Conservation (phyloP, 2,329 filamentous ascomycete species). For the Cordyceps farinosa region DNA sequence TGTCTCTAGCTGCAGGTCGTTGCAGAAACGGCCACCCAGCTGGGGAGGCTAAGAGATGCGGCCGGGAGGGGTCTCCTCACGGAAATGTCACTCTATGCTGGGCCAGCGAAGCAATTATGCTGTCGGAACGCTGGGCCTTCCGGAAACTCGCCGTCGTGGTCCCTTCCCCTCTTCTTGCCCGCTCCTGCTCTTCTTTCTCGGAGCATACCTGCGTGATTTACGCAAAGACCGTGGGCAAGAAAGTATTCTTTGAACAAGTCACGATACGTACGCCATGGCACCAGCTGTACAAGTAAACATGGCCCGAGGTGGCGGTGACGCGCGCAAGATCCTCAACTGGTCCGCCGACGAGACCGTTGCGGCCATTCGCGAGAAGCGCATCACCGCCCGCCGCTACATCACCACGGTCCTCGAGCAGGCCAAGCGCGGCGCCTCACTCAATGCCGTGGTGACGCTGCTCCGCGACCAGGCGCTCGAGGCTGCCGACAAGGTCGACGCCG, state of each 20-base stretch:
- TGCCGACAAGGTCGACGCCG: slow-evolving; percentile 14
- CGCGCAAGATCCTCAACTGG: slow-evolving; percentile 6
- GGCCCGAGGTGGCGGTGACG: neutral
- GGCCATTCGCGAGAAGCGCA: slow-evolving; percentile 13
- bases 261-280: neutral
- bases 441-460: slow-evolving; percentile 13
- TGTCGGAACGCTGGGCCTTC: neutral
- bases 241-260: neutral
- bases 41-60: slow-evolving; percentile 1
- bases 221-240: neutral
- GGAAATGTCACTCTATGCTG: neutral
- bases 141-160: neutral
- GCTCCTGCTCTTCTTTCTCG: neutral
- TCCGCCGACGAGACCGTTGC: slow-evolving; percentile 15
- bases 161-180: neutral
- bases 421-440: slow-evolving; percentile 6
- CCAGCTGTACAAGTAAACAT: neutral
- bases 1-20: neutral
- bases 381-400: slow-evolving; percentile 14
- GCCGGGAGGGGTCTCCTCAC: neutral
- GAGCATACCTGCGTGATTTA: neutral
- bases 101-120: slow-evolving; percentile 4
- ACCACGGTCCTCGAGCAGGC: slow-evolving; percentile 8
- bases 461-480: slow-evolving; percentile 9
- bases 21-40: slow-evolving; percentile 9